Percentiles rank a stretch among this genome's conserved stretches.
phyloP scores from a whole-genome alignment of 2,329 filamentous ascomycete genomes.

The Plectosphaerella plurivora region DNA sequence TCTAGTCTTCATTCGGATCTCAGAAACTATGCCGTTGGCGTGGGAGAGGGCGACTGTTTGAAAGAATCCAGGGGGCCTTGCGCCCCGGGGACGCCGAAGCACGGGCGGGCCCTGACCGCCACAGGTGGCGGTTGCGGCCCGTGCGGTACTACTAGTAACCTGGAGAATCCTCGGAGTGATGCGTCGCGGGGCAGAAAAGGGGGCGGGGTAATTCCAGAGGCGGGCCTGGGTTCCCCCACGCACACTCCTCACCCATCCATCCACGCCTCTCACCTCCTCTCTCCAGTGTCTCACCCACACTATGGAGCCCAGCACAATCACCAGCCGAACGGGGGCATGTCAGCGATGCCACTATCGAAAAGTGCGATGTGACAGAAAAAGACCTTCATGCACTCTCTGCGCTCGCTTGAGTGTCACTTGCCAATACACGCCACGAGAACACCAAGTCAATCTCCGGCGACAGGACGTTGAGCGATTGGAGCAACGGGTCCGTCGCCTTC shows the following conservation, averaged over 20 bases:
- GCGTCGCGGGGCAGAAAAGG: too few species aligned
- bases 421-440: conserved; percentile 26
- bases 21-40: too few species aligned
- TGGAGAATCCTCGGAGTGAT: too few species aligned
- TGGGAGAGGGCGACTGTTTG: too few species aligned
- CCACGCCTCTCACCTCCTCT: background rate
- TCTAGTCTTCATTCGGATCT: too few species aligned
- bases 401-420: conserved; percentile 26
- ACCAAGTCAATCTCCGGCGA: conserved; percentile 17
- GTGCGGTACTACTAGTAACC: too few species aligned
- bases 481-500: conserved; percentile 23
- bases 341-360: conserved; percentile 36
- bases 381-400: conserved; percentile 30
- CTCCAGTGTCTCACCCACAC: background rate
- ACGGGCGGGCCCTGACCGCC: too few species aligned
- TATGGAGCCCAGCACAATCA: background rate
- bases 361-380: conserved; percentile 32
- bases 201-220: too few species aligned
- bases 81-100: too few species aligned
- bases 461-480: conserved; percentile 29
- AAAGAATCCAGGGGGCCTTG: too few species aligned
- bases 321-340: conserved; percentile 21
- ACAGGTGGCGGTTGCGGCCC: too few species aligned
- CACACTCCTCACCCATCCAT: background rate
- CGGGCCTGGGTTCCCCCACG: too few species aligned